Evolutionary conservation across 768 basidiomycete genomes (phyloP).

Genomic region (Mycena galopus): DNA sequence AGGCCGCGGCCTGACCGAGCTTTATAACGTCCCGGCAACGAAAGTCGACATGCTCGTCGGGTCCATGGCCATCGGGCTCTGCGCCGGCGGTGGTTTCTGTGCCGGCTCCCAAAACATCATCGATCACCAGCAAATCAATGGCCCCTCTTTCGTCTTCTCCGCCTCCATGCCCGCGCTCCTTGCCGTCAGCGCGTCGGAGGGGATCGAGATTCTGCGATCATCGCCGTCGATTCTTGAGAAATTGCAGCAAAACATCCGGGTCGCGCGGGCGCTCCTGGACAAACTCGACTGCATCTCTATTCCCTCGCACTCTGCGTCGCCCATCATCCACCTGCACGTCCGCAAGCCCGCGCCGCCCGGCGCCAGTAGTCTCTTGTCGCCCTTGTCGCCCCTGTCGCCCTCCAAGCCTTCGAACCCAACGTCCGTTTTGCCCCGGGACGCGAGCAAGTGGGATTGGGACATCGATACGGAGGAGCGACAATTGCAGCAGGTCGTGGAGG

Average conservation of each 20-base stretch:
- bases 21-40: slow-evolving; percentile 92
- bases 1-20: slow-evolving; percentile 94
- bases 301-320: slow-evolving; percentile 88
- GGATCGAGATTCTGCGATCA: slow-evolving; percentile 81
- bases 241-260: slow-evolving; percentile 85
- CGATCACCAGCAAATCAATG: slow-evolving; percentile 97
- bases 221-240: slow-evolving; percentile 81
- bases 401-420: slow-evolving; percentile 64
- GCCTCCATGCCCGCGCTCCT: slow-evolving; percentile 94
- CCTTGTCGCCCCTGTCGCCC: slow-evolving; percentile 42
- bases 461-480: slow-evolving; percentile 79
- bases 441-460: slow-evolving; percentile 65
- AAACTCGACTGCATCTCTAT: slow-evolving; percentile 85
- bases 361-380: slow-evolving; percentile 43
- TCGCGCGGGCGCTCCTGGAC: slow-evolving; percentile 84
- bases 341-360: slow-evolving; percentile 47
- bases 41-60: slow-evolving; percentile 97
- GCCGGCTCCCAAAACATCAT: slow-evolving; percentile 87
- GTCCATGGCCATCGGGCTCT: slow-evolving; percentile 86
- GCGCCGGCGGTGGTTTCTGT: slow-evolving; percentile 93
- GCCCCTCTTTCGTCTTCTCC: slow-evolving; percentile 95
- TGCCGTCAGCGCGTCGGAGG: slow-evolving; percentile 89
- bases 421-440: slow-evolving; percentile 61
- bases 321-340: slow-evolving; percentile 88
- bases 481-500: slow-evolving; percentile 94